Conservation (phyloP, 371 early-diverging fungal species). For the Rhizopus stolonifer region DNA sequence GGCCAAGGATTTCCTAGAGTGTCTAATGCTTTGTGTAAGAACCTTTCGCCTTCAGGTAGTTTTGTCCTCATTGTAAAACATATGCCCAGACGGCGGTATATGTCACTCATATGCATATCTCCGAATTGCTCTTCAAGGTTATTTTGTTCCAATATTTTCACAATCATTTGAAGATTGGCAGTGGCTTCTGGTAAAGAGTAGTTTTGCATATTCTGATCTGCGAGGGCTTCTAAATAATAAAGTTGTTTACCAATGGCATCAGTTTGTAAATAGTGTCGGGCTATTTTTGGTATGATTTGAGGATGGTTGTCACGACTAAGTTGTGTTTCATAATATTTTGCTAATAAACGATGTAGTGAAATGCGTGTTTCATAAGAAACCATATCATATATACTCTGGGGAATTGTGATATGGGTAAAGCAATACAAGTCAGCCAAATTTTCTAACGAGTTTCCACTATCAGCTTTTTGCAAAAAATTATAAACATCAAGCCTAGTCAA, state of each 20-base stretch:
- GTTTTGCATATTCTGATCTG: constrained; percentile 53
- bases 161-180: constrained; percentile 43
- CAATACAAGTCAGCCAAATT: constrained; percentile 31
- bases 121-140: constrained; percentile 37
- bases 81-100: constrained; percentile 55
- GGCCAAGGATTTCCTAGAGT: constrained; percentile 47
- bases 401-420: constrained; percentile 53
- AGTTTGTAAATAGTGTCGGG: constrained; percentile 57
- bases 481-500: constrained; percentile 51
- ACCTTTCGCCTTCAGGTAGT: constrained; percentile 48
- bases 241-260: constrained; percentile 52
- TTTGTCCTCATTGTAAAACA: constrained; percentile 54
- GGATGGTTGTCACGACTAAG: constrained; percentile 43
- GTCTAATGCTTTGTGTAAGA: constrained; percentile 39
- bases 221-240: constrained; percentile 53
- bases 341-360: constrained; percentile 45
- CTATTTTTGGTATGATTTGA: constrained; percentile 49
- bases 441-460: constrained; percentile 26
- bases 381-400: constrained; percentile 56
- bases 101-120: constrained; percentile 48
- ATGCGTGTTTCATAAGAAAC: constrained; percentile 59
- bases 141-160: constrained; percentile 48
- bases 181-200: constrained; percentile 54
- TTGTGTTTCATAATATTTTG: constrained; percentile 54
- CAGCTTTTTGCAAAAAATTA: constrained; percentile 40